Conservation (phyloP, 345 rosid species). For the Eucalyptus paniculata region DNA sequence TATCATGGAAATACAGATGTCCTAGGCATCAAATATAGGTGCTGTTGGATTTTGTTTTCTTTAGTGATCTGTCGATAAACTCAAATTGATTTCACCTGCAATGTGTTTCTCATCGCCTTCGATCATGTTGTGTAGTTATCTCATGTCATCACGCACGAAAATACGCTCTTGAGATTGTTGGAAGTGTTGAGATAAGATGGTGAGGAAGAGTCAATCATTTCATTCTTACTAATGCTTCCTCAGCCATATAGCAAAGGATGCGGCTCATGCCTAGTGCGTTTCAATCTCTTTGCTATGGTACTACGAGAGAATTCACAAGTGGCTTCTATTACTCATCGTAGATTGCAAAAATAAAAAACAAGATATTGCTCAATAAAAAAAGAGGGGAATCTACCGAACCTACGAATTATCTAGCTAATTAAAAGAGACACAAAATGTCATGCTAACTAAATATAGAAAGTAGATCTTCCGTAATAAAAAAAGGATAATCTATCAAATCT, state of each 20-base stretch:
- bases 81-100: neutral
- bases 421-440: neutral
- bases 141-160: neutral
- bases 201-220: neutral
- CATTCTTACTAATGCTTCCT: neutral
- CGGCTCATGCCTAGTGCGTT: neutral
- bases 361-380: neutral
- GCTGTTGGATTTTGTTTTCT: neutral
- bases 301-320: neutral
- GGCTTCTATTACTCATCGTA: neutral
- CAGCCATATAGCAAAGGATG: neutral
- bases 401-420: neutral
- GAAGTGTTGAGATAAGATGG: neutral
- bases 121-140: neutral
- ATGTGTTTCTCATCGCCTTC: neutral
- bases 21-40: neutral
- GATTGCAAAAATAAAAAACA: neutral
- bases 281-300: neutral
- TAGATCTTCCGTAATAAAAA: neutral
- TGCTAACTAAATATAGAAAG: neutral
- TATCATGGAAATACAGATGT: neutral
- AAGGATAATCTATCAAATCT: neutral
- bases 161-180: neutral
- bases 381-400: neutral
- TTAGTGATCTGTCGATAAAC: neutral